Evolutionary conservation across 164 flowering plant species (phyloP).

Genomic region (Nelumbo lutea): DNA sequence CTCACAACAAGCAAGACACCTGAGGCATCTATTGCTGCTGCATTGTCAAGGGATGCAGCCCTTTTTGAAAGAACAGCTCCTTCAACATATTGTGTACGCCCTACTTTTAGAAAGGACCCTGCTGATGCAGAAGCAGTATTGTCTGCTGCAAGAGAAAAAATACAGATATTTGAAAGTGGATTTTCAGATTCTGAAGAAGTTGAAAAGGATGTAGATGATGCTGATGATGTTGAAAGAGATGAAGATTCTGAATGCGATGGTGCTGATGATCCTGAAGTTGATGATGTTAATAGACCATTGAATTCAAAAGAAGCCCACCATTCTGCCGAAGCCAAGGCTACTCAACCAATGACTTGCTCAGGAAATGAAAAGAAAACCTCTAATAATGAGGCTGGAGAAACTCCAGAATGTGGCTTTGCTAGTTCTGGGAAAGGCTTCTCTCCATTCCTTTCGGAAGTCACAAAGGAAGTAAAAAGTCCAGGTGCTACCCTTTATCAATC

Average conservation of each 20-base stretch:
- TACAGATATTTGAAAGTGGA: constrained; percentile 56
- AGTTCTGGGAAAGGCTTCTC: constrained; percentile 26
- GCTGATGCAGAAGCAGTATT: constrained; percentile 75
- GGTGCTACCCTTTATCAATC: constrained; percentile 24
- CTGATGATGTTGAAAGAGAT: constrained; percentile 72
- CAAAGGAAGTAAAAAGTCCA: constrained; percentile 23
- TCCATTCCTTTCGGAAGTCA: constrained; percentile 24
- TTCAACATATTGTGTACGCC: constrained; percentile 83
- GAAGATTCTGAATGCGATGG: constrained; percentile 76
- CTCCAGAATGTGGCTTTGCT: constrained; percentile 23
- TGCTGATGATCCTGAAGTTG: constrained; percentile 75
- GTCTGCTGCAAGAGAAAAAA: constrained; percentile 66
- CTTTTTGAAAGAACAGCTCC: constrained; percentile 95
- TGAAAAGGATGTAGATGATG: constrained; percentile 40
- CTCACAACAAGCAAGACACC: constrained; percentile 96
- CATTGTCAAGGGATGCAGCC: constrained; percentile 76
- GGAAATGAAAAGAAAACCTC: constrained; percentile 33
- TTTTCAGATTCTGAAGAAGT: constrained; percentile 56
- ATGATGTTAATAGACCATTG: constrained; percentile 35
- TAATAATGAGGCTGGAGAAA: constrained; percentile 17
- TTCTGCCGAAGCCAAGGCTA: constrained; percentile 13
- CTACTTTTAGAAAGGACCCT: constrained; percentile 75
- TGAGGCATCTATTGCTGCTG: constrained; percentile 96
- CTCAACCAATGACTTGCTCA: constrained; percentile 8
- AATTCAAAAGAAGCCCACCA: constrained; percentile 24